Percentiles rank a stretch among this genome's conserved stretches.
phyloP scores from a whole-genome alignment of 805 yeast genomes.

The Metschnikowia shivogae region DNA sequence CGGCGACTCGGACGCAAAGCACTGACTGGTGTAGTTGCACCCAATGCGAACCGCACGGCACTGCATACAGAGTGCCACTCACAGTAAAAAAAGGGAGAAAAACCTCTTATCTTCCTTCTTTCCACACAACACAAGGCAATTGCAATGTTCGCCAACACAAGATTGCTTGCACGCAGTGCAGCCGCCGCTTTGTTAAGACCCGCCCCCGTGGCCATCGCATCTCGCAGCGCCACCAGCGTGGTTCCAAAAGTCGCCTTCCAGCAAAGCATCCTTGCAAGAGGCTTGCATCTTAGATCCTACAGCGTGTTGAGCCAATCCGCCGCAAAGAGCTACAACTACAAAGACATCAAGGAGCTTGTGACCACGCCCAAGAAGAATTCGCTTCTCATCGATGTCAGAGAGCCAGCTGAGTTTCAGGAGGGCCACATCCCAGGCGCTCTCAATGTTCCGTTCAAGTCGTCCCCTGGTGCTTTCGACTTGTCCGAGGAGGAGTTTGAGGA shows the following conservation, averaged over 20 bases:
- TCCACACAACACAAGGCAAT: constrained; percentile 1
- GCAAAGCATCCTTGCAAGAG: constrained; percentile 2
- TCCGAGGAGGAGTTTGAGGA: constrained; percentile 75
- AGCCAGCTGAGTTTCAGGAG: constrained; percentile 69
- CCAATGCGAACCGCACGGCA: background rate
- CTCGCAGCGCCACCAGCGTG: constrained; percentile 1
- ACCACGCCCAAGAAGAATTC: constrained; percentile 42
- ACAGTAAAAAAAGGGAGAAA: constrained; percentile 6
- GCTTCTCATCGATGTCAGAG: constrained; percentile 84
- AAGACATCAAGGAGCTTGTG: constrained; percentile 45
- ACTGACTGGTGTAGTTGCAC: background rate
- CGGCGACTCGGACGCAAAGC: too few species aligned
- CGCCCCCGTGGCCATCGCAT: background rate
- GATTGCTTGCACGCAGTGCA: constrained; percentile 2
- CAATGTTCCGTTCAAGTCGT: constrained; percentile 83
- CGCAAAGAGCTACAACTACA: constrained; percentile 51
- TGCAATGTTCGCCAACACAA: constrained; percentile 10
- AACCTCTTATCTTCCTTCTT: constrained; percentile 3
- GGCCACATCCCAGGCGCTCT: constrained; percentile 83
- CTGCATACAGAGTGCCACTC: constrained; percentile 1
- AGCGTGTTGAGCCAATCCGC: constrained; percentile 36
- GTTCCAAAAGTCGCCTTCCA: constrained; percentile 5
- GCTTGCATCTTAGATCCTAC: constrained; percentile 17
- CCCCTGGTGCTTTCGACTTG: constrained; percentile 89
- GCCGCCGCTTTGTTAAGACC: constrained; percentile 1